Evolutionary conservation across 441 rosid species (phyloP).

Genomic region (Kokia cookei): DNA sequence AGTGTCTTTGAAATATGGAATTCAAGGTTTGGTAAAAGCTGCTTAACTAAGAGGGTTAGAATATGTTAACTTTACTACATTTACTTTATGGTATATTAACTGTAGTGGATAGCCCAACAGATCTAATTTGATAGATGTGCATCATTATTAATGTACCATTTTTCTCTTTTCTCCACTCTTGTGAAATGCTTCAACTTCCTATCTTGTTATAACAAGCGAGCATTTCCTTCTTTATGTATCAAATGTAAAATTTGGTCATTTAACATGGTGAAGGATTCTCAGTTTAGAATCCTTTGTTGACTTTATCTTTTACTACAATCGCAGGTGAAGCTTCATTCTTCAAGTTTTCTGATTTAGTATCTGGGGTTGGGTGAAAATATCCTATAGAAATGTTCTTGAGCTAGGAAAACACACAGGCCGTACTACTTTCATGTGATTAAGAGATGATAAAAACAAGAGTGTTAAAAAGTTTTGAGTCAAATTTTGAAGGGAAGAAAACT

Average conservation of each 20-base stretch:
- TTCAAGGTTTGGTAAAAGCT: neutral
- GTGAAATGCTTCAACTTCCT: neutral
- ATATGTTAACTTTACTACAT: neutral
- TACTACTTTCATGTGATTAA: neutral
- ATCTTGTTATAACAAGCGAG: neutral
- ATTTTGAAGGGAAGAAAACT: neutral
- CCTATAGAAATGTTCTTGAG: neutral
- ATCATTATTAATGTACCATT: neutral
- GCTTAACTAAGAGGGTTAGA: neutral
- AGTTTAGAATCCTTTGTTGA: slow-evolving; percentile 20
- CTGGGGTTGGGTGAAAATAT: slow-evolving; percentile 2
- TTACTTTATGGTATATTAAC: neutral
- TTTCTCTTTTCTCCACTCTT: neutral
- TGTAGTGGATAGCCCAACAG: neutral
- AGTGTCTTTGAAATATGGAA: neutral
- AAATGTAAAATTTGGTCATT: neutral
- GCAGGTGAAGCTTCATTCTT: slow-evolving; percentile 29
- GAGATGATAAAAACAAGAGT: neutral
- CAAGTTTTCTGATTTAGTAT: slow-evolving; percentile 14
- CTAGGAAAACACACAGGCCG: neutral
- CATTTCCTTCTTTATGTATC: neutral
- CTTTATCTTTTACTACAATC: slow-evolving; percentile 14
- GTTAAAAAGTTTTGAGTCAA: neutral
- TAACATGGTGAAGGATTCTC: neutral
- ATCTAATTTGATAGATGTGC: neutral